Conservation (phyloP, 2,329 filamentous ascomycete species). For the Hymenoscyphus repandus region DNA sequence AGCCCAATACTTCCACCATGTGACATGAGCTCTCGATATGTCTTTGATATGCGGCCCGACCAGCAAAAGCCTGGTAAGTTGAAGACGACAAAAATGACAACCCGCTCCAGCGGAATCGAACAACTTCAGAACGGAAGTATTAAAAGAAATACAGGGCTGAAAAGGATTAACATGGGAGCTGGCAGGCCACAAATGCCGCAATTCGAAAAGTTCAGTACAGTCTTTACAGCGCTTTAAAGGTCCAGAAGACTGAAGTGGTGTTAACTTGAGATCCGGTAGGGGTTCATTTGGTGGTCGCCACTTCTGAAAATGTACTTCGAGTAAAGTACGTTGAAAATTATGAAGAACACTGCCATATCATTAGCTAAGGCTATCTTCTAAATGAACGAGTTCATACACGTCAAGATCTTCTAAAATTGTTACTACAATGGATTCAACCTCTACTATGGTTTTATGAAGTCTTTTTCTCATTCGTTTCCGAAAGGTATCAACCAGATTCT, state of each 20-base stretch:
- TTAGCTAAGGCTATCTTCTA: background rate
- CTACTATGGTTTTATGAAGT: conserved; percentile 1
- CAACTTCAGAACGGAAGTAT: conserved; percentile 1
- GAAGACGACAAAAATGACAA: conserved; percentile 8
- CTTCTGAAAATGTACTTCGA: background rate
- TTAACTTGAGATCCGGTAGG: background rate
- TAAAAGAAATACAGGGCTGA: conserved; percentile 3
- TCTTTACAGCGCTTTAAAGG: conserved; percentile 1
- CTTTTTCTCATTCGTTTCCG: background rate
- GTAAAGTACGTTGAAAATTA: background rate
- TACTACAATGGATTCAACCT: background rate
- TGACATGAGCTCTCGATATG: conserved; percentile 2
- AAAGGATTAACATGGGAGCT: conserved; percentile 3
- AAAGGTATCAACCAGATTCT: conserved; percentile 1
- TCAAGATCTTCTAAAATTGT: background rate
- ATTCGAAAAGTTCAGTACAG: conserved; percentile 5
- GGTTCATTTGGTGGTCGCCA: background rate
- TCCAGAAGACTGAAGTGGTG: background rate
- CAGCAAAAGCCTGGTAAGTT: conserved; percentile 3
- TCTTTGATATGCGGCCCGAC: background rate
- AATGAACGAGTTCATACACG: background rate
- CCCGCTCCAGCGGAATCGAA: conserved; percentile 1
- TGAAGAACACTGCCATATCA: background rate
- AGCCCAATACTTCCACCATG: conserved; percentile 11
- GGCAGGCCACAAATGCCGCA: conserved; percentile 5